Percentiles rank a stretch among this genome's conserved stretches.
phyloP scores from a whole-genome alignment of 805 yeast genomes.

The Tetrapisispora fleetii region DNA sequence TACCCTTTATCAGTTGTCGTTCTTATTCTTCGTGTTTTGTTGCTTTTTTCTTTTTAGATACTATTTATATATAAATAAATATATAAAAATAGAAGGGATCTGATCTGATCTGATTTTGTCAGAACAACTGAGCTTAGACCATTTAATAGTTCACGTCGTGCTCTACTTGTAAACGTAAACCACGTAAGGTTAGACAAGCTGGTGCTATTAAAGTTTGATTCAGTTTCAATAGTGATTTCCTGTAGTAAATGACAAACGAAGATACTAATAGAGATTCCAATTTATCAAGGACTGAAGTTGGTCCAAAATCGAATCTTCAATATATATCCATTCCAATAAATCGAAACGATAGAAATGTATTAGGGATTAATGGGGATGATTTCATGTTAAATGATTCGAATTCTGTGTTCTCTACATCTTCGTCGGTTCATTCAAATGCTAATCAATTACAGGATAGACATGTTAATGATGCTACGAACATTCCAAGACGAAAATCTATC shows the following conservation, averaged over 20 bases:
- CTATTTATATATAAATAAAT: too few species aligned
- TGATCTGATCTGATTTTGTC: too few species aligned
- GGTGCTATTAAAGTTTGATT: too few species aligned
- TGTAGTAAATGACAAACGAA: background rate
- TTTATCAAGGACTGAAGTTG: background rate
- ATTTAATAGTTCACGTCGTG: too few species aligned
- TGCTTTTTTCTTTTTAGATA: too few species aligned
- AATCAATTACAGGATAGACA: background rate
- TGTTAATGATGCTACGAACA: background rate
- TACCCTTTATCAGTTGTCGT: too few species aligned
- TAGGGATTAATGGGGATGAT: background rate
- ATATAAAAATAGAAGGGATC: too few species aligned
- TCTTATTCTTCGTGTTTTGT: too few species aligned
- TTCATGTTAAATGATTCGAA: background rate
- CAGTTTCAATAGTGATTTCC: too few species aligned
- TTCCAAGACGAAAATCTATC: slow-evolving; percentile 30
- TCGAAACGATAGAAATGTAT: slow-evolving; percentile 3
- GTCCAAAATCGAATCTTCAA: slow-evolving; percentile 16
- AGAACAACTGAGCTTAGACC: too few species aligned
- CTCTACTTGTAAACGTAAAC: too few species aligned
- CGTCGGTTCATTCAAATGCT: background rate
- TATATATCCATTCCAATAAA: slow-evolving; percentile 27
- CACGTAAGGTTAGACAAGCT: too few species aligned
- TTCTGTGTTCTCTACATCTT: slow-evolving; percentile 2
- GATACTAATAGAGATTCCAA: background rate